These are phyloP conservation scores for Adansonia gregorii DNA, from an alignment of 441 rosid species.

Conservation along the genomic window DNA sequence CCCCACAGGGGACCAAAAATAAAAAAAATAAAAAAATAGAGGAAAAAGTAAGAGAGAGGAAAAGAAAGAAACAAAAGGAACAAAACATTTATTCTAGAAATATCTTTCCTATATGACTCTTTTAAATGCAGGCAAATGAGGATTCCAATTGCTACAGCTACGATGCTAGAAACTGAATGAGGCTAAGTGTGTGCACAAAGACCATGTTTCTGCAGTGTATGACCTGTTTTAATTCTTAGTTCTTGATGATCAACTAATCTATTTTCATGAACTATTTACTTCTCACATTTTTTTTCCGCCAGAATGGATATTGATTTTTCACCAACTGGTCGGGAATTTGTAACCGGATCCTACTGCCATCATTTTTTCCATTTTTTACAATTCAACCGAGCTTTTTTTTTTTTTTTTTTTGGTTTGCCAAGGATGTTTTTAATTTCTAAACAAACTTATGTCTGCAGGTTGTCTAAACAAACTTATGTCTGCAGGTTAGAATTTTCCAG, in stretches of 20 bases:
- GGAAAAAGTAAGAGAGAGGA: neutral
- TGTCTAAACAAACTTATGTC: constrained; percentile 22
- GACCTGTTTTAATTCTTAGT: constrained; percentile 11
- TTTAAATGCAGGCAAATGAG: constrained; percentile 81
- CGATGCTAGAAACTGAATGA: constrained; percentile 84
- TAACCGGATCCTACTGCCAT: constrained; percentile 80
- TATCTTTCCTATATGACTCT: neutral
- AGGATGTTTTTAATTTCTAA: too few relatives aligned
- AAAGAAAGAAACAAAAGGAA: neutral
- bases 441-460: too few relatives aligned
- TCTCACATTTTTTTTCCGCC: constrained; percentile 21
- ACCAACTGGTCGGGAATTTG: constrained; percentile 97
- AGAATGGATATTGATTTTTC: constrained; percentile 98
- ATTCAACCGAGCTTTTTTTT: too few relatives aligned
- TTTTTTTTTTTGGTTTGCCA: constrained; percentile 11
- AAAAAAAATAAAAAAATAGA: too few relatives aligned
- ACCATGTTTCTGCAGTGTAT: constrained; percentile 98
- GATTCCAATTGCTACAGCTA: constrained; percentile 92
- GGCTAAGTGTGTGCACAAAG: constrained; percentile 93
- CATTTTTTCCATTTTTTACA: too few relatives aligned
- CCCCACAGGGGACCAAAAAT: neutral
- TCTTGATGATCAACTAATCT: neutral
- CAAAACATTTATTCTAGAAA: neutral
- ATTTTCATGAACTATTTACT: constrained; percentile 6
- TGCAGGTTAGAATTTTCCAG: constrained; percentile 80